A percentile compares a stretch with the other conserved stretches of the same genome.
phyloP scores from a whole-genome alignment of 164 flowering plant species.

The Umbellularia californica region DNA sequence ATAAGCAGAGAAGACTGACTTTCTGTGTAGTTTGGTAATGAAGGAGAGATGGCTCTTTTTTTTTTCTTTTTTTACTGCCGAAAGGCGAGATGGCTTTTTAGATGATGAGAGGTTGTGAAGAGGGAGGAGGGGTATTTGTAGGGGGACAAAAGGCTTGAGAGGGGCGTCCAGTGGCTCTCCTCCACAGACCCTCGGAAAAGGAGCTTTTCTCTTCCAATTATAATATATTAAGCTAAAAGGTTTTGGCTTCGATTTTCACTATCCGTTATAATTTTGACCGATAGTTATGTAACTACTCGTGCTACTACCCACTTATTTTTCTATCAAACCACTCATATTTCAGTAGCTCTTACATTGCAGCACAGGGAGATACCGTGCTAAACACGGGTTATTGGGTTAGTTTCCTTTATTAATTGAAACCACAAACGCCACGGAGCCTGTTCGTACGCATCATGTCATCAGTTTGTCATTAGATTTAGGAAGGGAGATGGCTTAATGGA shows the following conservation, averaged over 20 bases:
- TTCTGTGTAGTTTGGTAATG: background rate
- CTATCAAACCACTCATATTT: too few species aligned
- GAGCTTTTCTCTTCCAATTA: background rate
- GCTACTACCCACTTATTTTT: too few species aligned
- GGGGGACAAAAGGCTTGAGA: slow-evolving; percentile 26
- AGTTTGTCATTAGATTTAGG: background rate
- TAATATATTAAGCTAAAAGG: too few species aligned
- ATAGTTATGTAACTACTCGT: too few species aligned
- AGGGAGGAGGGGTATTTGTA: slow-evolving; percentile 34
- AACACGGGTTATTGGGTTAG: too few species aligned
- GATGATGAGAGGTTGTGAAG: background rate
- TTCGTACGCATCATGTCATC: background rate
- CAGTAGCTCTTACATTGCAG: too few species aligned
- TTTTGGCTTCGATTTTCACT: too few species aligned
- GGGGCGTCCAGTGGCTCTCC: slow-evolving; percentile 34
- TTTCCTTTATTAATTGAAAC: background rate
- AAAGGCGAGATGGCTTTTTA: background rate
- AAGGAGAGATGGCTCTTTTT: background rate
- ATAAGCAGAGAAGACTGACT: background rate
- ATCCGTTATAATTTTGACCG: too few species aligned
- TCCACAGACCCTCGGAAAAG: background rate
- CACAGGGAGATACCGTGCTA: too few species aligned
- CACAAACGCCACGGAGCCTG: background rate
- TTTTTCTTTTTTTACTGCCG: background rate
- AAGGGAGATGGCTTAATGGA: slow-evolving; percentile 10